Percentiles rank a stretch among this genome's conserved stretches.
Conservation (phyloP, 2,329 filamentous ascomycete species). For the Colletotrichum sp. region DNA sequence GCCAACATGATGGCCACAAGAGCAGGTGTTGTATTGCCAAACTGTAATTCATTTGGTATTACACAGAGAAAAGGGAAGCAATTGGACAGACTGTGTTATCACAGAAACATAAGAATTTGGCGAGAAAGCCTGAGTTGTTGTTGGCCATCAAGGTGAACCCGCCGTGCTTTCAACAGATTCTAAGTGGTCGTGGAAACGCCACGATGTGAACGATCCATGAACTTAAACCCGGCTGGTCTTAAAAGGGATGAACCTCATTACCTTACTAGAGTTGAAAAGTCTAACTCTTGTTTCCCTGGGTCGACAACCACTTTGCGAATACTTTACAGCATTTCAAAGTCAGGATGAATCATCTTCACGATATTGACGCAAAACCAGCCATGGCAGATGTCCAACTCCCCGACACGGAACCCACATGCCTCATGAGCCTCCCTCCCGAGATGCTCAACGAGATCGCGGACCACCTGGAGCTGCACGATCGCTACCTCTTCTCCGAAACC, state of each 20-base stretch:
- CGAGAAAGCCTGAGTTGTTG: too few species aligned
- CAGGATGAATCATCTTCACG: background rate
- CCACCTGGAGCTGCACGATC: background rate
- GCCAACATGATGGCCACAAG: too few species aligned
- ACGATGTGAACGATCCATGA: background rate
- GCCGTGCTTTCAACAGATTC: background rate
- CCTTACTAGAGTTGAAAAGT: background rate
- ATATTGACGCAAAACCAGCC: too few species aligned
- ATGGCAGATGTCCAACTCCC: rapidly evolving
- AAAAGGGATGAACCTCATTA: background rate
- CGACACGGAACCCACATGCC: background rate
- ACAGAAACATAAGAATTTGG: rapidly evolving
- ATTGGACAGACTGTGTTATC: rapidly evolving
- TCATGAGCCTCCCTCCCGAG: background rate
- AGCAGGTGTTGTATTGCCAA: too few species aligned
- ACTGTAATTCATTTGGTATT: rapidly evolving
- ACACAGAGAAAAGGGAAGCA: too few species aligned
- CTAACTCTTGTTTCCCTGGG: too few species aligned
- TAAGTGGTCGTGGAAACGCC: background rate
- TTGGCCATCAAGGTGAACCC: too few species aligned
- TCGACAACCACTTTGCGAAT: too few species aligned
- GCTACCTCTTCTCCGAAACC: background rate
- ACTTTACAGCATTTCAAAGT: background rate
- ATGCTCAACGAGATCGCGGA: background rate
- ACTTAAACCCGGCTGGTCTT: background rate